Evolutionary conservation across 208 protist genomes (phyloP), one percentile per base, ranked within the genome.

Genomic region (Tetramitus jugosus): DNA sequence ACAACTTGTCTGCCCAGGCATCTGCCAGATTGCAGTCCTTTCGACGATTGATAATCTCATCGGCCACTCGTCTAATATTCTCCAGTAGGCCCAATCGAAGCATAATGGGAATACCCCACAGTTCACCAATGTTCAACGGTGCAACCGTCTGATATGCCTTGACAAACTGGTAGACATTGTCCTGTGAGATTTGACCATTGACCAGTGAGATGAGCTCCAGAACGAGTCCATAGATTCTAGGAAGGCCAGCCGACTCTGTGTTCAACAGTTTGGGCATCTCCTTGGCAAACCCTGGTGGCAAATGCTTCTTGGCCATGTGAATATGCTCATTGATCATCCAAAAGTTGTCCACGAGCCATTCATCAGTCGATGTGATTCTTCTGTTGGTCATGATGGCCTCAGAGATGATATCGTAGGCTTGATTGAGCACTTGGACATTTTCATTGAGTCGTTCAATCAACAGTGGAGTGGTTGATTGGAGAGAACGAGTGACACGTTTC

Each of bases 271-370:
- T 42, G 43, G 65, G 65, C 65, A 71, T 71, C 35, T 71, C 65
- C 65, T 71, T 71, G n/a, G 26, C 35, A 49, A 49, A 71, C 17
- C 65, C 65, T 20, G 33, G 23, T 20, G 65, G 65, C 17, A 71
- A 71, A 37, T 71, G 65, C 29, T 71, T 71, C 35, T 71, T 71
- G 2, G 65, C 39, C 65, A 71, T 71, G 65, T 71, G 65, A 17
- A 71, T 71, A 35, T 71, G 65, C 35, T 71, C 65, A 4, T 42
- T 71, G 4, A 71, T 71, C 65, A 71, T 71, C 65, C 65, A 71
- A 71, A 71, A 71, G 31, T 71, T 71, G 20, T 71, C 65, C 4
- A 71, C 65, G 7, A 71, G 20, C 65, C 65, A 71, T 71, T 71
- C 65, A 33, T 71, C 65, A 49, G 39, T 71, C 29, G n/a, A 37